A percentile compares a stretch with the other conserved stretches of the same genome.
Conservation (phyloP, 768 basidiomycete genomes). For the Pleurotus salmoneostramineus region DNA sequence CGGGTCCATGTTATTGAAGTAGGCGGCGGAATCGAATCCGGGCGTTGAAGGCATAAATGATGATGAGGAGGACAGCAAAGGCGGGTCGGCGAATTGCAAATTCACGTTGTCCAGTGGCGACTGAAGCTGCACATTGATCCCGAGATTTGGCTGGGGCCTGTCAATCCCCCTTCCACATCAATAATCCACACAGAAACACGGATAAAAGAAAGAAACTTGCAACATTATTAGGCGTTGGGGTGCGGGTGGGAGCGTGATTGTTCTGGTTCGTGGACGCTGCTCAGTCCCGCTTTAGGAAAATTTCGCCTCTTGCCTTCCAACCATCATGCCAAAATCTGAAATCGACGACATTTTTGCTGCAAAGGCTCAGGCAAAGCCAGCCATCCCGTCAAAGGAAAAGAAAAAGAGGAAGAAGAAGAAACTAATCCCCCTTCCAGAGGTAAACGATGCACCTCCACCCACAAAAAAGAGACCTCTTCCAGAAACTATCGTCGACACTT, state of each 20-base stretch:
- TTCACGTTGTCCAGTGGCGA: slow-evolving; percentile 16
- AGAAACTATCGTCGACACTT: slow-evolving; percentile 68
- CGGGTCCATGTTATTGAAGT: slow-evolving; percentile 55
- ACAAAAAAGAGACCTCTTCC: slow-evolving; percentile 39
- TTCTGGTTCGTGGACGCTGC: not conserved
- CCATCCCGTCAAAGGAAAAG: slow-evolving; percentile 32
- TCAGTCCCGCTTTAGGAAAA: slow-evolving; percentile 4
- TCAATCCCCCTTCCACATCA: not conserved
- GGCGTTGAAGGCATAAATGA: slow-evolving; percentile 12
- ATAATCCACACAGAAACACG: slow-evolving; percentile 3
- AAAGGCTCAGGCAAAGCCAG: slow-evolving; percentile 32
- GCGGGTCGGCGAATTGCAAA: slow-evolving; percentile 16
- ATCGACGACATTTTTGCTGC: slow-evolving; percentile 83
- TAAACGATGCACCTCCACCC: slow-evolving; percentile 7
- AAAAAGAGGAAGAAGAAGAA: slow-evolving; percentile 43
- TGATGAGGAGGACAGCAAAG: slow-evolving; percentile 25
- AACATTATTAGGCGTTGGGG: slow-evolving; percentile 18
- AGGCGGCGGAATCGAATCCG: slow-evolving; percentile 27
- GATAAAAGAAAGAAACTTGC: slow-evolving; percentile 19
- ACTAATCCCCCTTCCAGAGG: slow-evolving; percentile 16
- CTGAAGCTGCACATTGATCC: not conserved
- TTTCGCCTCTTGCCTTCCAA: slow-evolving; percentile 3
- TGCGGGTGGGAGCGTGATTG: too few relatives aligned
- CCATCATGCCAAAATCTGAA: slow-evolving; percentile 56
- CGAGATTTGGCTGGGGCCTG: not conserved